Conservation (phyloP, 1,284 basidiomycete genomes). For the Fomes fomentarius region DNA sequence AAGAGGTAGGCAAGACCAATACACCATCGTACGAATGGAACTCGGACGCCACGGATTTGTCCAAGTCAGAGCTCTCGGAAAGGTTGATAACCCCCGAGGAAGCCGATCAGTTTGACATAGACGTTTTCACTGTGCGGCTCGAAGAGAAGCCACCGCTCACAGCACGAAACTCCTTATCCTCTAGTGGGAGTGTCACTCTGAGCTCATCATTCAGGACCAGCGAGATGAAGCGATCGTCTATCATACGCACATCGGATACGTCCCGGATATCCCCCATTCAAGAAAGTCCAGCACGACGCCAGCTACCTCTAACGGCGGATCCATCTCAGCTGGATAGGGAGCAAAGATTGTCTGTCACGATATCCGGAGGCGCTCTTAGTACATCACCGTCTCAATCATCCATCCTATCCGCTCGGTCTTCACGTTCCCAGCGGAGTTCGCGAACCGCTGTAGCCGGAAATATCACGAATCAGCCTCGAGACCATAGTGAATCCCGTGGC, state of each 20-base stretch:
- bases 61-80: constrained; percentile 9
- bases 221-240: constrained; percentile 42
- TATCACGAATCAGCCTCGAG: constrained; percentile 19
- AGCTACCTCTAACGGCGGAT: constrained; percentile 53
- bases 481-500: constrained; percentile 38
- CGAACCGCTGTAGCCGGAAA: constrained; percentile 36
- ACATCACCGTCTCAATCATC: constrained; percentile 77
- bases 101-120: constrained; percentile 72
- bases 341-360: constrained; percentile 35
- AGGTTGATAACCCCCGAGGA: constrained; percentile 47
- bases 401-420: constrained; percentile 56
- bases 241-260: constrained; percentile 42
- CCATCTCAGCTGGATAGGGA: constrained; percentile 33
- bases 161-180: constrained; percentile 44
- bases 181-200: constrained; percentile 37
- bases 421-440: constrained; percentile 34
- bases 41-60: constrained; percentile 20
- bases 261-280: constrained; percentile 63
- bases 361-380: constrained; percentile 43
- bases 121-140: constrained; percentile 58
- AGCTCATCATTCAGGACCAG: constrained; percentile 38
- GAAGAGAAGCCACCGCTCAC: constrained; percentile 38
- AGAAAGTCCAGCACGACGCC: constrained; percentile 61
- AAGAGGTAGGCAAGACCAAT: constrained; percentile 37
- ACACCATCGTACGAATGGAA: constrained; percentile 15